Percentiles rank a stretch among this genome's conserved stretches.
phyloP scores from a whole-genome alignment of 1,284 basidiomycete species.

The Anthracocystis walkeri region DNA sequence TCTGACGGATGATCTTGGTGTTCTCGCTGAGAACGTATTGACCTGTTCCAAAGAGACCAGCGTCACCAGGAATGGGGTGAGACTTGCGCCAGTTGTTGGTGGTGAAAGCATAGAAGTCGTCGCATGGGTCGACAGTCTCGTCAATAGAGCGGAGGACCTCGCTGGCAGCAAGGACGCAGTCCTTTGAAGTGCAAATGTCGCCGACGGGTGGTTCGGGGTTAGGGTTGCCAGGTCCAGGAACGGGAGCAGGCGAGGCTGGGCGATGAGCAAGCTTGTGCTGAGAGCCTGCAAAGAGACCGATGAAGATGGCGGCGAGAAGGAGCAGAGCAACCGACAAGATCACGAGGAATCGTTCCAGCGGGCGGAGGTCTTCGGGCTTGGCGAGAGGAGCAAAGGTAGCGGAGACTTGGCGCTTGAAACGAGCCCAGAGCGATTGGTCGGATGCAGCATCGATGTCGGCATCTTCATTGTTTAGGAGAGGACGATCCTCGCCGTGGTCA shows the following conservation, averaged over 20 bases:
- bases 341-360: slow-evolving; percentile 85
- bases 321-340: slow-evolving; percentile 81
- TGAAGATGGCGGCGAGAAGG: slow-evolving; percentile 84
- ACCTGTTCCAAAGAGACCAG: slow-evolving; percentile 70
- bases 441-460: neutral
- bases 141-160: slow-evolving; percentile 85
- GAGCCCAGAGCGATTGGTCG: slow-evolving; percentile 27
- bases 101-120: slow-evolving; percentile 92
- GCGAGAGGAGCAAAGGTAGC: slow-evolving; percentile 53
- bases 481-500: slow-evolving; percentile 45
- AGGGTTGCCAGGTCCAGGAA: slow-evolving; percentile 53
- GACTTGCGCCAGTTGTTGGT: slow-evolving; percentile 63
- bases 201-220: slow-evolving; percentile 56
- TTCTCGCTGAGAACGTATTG: slow-evolving; percentile 50
- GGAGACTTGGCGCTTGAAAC: slow-evolving; percentile 48
- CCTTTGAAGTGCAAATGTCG: slow-evolving; percentile 78
- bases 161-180: slow-evolving; percentile 86
- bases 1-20: slow-evolving; percentile 69
- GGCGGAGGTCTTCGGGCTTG: slow-evolving; percentile 79
- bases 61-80: slow-evolving; percentile 71
- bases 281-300: slow-evolving; percentile 79
- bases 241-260: slow-evolving; percentile 46
- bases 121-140: slow-evolving; percentile 86
- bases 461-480: slow-evolving; percentile 23
- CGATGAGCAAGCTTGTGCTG: slow-evolving; percentile 71